phyloP scores from a whole-genome alignment of 495 filamentous ascomycete genomes.

The Neurospora sp. region DNA sequence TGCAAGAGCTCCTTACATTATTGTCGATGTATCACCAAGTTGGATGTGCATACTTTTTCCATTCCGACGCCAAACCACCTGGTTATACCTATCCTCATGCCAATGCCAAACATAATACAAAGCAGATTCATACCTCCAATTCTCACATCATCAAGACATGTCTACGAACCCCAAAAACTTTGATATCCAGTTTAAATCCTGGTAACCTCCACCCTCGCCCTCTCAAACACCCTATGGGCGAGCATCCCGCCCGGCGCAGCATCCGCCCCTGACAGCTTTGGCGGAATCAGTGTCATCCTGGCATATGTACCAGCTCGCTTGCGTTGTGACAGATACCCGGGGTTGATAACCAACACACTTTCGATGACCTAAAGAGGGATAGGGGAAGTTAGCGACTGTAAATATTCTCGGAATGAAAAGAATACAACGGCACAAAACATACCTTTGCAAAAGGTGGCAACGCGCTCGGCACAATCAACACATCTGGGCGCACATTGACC shows the following conservation, averaged over 20 bases:
- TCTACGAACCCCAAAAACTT: background rate
- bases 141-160: background rate
- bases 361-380: constrained; percentile 59
- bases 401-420: background rate
- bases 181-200: constrained; percentile 45
- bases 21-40: background rate
- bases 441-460: constrained; percentile 83
- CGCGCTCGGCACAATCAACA: constrained; percentile 74
- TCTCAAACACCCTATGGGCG: constrained; percentile 65
- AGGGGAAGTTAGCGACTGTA: constrained; percentile 5
- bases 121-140: background rate
- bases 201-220: constrained; percentile 75
- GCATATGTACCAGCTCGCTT: constrained; percentile 73
- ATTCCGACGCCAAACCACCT: background rate
- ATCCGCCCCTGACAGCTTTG: constrained; percentile 48
- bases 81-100: background rate
- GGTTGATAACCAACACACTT: constrained; percentile 77
- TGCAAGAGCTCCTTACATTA: background rate
- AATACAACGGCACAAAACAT: constrained; percentile 17
- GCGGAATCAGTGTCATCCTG: constrained; percentile 60
- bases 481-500: constrained; percentile 72
- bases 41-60: background rate
- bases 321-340: constrained; percentile 74
- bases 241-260: constrained; percentile 43
- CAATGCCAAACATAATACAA: background rate